A percentile compares a stretch with the other conserved stretches of the same genome.
These are phyloP conservation scores for Plasmodium reichenowi DNA, from an alignment of 169 alveolate species.

Conservation along the genomic window DNA sequence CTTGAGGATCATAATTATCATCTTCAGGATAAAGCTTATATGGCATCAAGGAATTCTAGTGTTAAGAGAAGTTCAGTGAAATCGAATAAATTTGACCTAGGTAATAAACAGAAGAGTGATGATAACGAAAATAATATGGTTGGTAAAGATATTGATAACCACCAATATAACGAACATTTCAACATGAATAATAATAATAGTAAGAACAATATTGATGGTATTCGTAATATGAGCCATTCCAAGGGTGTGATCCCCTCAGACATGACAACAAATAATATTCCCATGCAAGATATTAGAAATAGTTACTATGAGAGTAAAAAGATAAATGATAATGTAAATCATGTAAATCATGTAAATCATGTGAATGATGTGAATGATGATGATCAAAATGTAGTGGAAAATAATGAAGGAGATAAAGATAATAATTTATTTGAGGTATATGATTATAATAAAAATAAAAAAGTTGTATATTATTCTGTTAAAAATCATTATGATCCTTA, in stretches of 20 bases:
- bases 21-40: too few species aligned
- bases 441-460: conserved; percentile 45
- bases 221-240: neutral
- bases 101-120: neutral
- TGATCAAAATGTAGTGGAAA: neutral
- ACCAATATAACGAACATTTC: neutral
- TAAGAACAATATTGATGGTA: neutral
- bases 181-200: neutral
- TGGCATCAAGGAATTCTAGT: too few species aligned
- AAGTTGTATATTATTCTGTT: conserved; percentile 43
- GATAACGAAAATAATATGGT: neutral
- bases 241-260: too few species aligned
- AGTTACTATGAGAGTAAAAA: neutral
- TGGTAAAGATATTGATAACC: neutral
- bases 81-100: neutral
- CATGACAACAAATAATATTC: neutral
- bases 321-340: too few species aligned
- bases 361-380: too few species aligned
- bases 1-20: too few species aligned
- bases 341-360: too few species aligned
- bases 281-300: neutral
- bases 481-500: conserved; percentile 56
- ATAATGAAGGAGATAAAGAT: neutral
- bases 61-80: too few species aligned
- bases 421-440: conserved; percentile 53